A percentile compares a stretch with the other conserved stretches of the same genome.
Conservation (phyloP, 2,329 filamentous ascomycete species). For the Balansia obtecta region DNA sequence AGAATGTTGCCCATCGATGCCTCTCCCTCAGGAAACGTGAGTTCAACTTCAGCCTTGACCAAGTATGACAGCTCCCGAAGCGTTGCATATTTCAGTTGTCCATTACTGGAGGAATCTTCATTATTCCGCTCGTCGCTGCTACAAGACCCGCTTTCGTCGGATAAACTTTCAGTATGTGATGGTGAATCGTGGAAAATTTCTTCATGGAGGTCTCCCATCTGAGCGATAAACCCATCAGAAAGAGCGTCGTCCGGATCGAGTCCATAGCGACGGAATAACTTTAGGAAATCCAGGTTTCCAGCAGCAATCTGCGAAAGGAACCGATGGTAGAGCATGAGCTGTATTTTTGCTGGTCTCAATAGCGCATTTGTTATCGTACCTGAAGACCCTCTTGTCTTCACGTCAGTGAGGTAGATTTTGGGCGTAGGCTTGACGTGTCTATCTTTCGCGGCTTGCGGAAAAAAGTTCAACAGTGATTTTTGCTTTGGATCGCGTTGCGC, state of each 20-base stretch:
- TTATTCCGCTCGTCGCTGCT: background rate
- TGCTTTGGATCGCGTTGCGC: slow-evolving; percentile 19
- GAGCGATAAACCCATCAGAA: slow-evolving; percentile 66
- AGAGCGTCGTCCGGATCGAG: slow-evolving; percentile 55
- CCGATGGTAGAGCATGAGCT: slow-evolving; percentile 81
- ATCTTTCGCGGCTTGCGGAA: slow-evolving; percentile 16
- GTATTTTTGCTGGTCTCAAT: slow-evolving; percentile 67
- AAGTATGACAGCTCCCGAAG: slow-evolving; percentile 35
- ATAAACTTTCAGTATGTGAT: slow-evolving; percentile 20
- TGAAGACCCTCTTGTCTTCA: slow-evolving; percentile 67
- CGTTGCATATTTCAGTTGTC: slow-evolving; percentile 33
- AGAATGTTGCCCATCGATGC: slow-evolving; percentile 37
- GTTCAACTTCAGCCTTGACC: slow-evolving; percentile 31
- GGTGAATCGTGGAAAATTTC: slow-evolving; percentile 44
- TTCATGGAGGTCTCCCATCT: slow-evolving; percentile 58
- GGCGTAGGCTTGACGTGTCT: slow-evolving; percentile 2
- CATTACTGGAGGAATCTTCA: background rate
- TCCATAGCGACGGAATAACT: slow-evolving; percentile 58
- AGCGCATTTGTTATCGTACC: slow-evolving; percentile 54
- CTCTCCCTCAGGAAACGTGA: slow-evolving; percentile 40
- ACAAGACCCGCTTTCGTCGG: background rate
- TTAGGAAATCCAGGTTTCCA: slow-evolving; percentile 54
- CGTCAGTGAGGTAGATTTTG: slow-evolving; percentile 65
- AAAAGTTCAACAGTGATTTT: slow-evolving; percentile 28
- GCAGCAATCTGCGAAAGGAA: slow-evolving; percentile 67